Evolutionary conservation across 306 rosid species (phyloP).

Genomic region (Quercus aquifolioides): DNA sequence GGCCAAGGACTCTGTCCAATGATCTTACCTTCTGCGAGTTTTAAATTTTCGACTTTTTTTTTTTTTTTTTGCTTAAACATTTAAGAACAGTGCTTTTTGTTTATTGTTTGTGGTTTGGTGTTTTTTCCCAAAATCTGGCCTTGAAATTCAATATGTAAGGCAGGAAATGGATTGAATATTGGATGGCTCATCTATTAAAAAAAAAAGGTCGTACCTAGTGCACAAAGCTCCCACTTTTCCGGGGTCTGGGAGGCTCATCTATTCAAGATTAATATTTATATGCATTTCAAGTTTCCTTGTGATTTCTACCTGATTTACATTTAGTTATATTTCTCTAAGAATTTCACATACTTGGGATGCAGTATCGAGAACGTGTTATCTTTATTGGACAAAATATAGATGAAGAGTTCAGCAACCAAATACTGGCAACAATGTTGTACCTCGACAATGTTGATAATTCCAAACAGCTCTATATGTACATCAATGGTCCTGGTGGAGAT

Average conservation of each 20-base stretch:
- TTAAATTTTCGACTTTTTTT: neutral
- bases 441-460: slow-evolving; percentile 73
- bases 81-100: neutral
- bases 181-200: neutral
- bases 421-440: slow-evolving; percentile 88
- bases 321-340: slow-evolving; percentile 21
- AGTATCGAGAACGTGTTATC: slow-evolving; percentile 92
- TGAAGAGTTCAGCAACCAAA: slow-evolving; percentile 91
- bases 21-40: neutral
- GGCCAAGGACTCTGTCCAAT: neutral
- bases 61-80: neutral
- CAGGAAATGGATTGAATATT: neutral
- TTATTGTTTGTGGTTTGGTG: slow-evolving; percentile 2
- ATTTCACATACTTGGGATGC: slow-evolving; percentile 34
- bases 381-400: slow-evolving; percentile 77
- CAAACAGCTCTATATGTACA: slow-evolving; percentile 68
- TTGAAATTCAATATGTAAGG: neutral
- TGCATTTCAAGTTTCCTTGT: slow-evolving; percentile 13
- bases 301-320: slow-evolving; percentile 2
- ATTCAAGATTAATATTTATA: slow-evolving; percentile 3
- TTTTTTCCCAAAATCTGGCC: neutral
- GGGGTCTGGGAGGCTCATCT: neutral
- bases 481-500: slow-evolving; percentile 97
- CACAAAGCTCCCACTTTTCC: too few species aligned
- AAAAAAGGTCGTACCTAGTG: too few species aligned